phyloP scores from a whole-genome alignment of 129 eudicot genomes.

The Chrysanthemum makinoi region DNA sequence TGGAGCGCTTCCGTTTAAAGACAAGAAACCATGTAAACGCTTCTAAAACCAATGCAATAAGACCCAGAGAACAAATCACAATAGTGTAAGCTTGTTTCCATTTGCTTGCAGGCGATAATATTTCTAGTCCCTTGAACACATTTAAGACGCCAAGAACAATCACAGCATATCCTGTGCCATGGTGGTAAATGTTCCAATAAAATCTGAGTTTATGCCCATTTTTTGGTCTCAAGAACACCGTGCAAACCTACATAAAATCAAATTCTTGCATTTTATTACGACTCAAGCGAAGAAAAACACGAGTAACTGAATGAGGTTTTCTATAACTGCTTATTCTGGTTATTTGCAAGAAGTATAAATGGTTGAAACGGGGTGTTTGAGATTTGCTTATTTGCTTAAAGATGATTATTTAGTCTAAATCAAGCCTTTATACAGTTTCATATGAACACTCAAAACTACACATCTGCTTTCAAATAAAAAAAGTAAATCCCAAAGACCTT shows the following conservation, averaged over 20 bases:
- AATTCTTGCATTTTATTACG: not conserved
- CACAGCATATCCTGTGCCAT: constrained; percentile 61
- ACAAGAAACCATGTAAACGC: constrained; percentile 68
- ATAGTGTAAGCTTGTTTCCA: constrained; percentile 56
- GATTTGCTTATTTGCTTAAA: no score
- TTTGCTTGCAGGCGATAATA: constrained; percentile 61
- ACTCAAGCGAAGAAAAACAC: no score
- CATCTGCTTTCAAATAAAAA: no score
- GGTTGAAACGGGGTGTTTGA: no score
- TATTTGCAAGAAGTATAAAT: no score
- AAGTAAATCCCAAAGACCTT: no score
- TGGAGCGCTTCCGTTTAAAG: constrained; percentile 43
- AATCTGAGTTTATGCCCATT: constrained; percentile 67
- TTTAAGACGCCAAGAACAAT: constrained; percentile 67
- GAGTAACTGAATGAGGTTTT: no score
- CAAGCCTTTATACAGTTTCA: no score
- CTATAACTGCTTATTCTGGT: no score
- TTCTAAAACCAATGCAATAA: constrained; percentile 58
- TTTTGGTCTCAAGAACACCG: constrained; percentile 74
- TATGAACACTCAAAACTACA: no score
- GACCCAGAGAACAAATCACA: constrained; percentile 43
- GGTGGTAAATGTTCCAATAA: constrained; percentile 89
- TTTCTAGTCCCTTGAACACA: constrained; percentile 71
- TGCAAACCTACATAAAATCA: constrained; percentile 47
- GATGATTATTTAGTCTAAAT: no score